Conservation (phyloP, 805 yeast species). For the Candida maesae region DNA sequence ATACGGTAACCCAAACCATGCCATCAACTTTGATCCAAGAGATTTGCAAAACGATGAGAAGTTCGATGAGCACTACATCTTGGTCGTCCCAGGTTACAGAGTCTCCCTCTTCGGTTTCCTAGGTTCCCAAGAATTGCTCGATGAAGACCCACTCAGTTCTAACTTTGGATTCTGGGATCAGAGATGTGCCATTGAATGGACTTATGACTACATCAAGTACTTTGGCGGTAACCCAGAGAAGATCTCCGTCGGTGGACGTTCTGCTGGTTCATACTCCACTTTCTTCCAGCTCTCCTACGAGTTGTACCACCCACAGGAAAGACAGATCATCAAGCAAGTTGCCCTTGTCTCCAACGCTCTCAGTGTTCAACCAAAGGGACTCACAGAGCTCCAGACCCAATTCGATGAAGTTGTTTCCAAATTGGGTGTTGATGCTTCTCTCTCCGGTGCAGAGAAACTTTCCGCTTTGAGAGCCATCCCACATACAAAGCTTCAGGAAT, state of each 20-base stretch:
- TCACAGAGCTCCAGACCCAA: slow-evolving; percentile 28
- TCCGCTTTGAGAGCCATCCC: slow-evolving; percentile 23
- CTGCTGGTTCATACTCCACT: slow-evolving; percentile 46
- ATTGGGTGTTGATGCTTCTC: slow-evolving; percentile 21
- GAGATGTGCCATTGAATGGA: slow-evolving; percentile 44
- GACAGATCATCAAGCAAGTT: slow-evolving; percentile 37
- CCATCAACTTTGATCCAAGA: slow-evolving; percentile 14
- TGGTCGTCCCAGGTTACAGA: slow-evolving; percentile 39
- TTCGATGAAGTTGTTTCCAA: slow-evolving; percentile 32
- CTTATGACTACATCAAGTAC: slow-evolving; percentile 34
- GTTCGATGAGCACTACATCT: slow-evolving; percentile 25
- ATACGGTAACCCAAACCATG: slow-evolving; percentile 21
- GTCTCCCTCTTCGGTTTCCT: slow-evolving; percentile 37
- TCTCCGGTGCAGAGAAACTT: slow-evolving; percentile 10
- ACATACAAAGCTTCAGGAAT: slow-evolving; percentile 3
- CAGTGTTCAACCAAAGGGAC: slow-evolving; percentile 36
- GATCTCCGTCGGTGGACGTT: slow-evolving; percentile 43
- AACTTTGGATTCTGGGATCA: slow-evolving; percentile 39
- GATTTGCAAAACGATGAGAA: slow-evolving; percentile 28
- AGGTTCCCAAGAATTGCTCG: slow-evolving; percentile 23
- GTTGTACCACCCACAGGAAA: slow-evolving; percentile 36
- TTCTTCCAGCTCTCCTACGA: slow-evolving; percentile 41
- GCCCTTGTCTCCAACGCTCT: slow-evolving; percentile 35
- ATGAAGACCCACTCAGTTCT: slow-evolving; percentile 30
- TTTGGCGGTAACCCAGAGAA: slow-evolving; percentile 46